phyloP scores from a whole-genome alignment of 305 asterid genomes.

The Solanum chacoense region DNA sequence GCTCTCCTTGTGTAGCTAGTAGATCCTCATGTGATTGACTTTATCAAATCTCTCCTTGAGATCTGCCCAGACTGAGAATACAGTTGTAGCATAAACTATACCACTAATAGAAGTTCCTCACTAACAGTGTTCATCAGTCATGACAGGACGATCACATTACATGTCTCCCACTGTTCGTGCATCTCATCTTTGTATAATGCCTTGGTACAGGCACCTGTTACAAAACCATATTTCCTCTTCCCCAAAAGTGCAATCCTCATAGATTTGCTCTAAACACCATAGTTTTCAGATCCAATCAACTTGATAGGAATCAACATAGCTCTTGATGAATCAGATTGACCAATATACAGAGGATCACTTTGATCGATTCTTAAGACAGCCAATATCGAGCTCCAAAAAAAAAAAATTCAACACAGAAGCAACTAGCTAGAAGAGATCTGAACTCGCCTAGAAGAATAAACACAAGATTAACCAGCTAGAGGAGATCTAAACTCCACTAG shows the following conservation, averaged over 20 bases:
- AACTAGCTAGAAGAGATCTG: not conserved
- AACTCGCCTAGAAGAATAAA: not conserved
- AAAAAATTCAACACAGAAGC: too few species aligned
- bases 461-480: not conserved
- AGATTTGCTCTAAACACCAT: not conserved
- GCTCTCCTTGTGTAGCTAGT: not conserved
- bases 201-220: not conserved
- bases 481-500: not conserved
- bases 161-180: not conserved
- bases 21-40: not conserved
- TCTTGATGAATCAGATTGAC: too few species aligned
- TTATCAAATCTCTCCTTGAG: not conserved
- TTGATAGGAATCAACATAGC: not conserved
- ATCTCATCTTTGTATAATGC: not conserved
- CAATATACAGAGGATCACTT: not conserved
- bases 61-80: not conserved
- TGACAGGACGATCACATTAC: not conserved
- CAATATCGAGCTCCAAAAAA: not conserved
- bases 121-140: not conserved
- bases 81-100: not conserved
- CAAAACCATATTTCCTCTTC: not conserved
- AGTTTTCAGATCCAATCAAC: not conserved
- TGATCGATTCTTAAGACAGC: not conserved
- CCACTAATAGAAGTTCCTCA: not conserved
- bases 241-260: not conserved